Conservation (phyloP, 2,329 filamentous ascomycete genomes). For the Fusarium avenaceum region DNA sequence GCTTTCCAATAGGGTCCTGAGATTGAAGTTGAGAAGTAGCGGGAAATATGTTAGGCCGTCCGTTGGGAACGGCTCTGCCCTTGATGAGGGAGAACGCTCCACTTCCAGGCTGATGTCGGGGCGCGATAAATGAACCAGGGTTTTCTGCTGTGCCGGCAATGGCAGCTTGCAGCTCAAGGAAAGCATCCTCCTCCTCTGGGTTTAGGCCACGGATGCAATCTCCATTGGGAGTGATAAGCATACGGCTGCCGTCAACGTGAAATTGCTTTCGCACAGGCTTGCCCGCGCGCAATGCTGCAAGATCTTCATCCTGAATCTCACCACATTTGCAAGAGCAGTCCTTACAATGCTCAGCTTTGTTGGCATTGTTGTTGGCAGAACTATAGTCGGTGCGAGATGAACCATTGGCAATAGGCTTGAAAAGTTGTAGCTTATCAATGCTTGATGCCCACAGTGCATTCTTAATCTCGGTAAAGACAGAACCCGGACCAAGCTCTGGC, state of each 20-base stretch:
- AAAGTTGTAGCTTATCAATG: slow-evolving; percentile 55
- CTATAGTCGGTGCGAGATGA: slow-evolving; percentile 50
- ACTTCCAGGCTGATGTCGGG: slow-evolving; percentile 65
- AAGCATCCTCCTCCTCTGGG: slow-evolving; percentile 76
- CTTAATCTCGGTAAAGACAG: slow-evolving; percentile 56
- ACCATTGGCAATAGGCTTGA: slow-evolving; percentile 54
- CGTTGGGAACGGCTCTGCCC: slow-evolving; percentile 74
- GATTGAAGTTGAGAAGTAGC: slow-evolving; percentile 60
- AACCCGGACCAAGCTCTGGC: slow-evolving; percentile 51
- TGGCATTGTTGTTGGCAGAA: slow-evolving; percentile 35
- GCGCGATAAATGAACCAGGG: slow-evolving; percentile 69
- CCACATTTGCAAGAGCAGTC: slow-evolving; percentile 57
- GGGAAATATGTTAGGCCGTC: slow-evolving; percentile 73
- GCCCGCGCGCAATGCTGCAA: slow-evolving; percentile 67
- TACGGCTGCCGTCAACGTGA: slow-evolving; percentile 71
- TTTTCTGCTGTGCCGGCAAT: slow-evolving; percentile 65
- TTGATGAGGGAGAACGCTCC: slow-evolving; percentile 74
- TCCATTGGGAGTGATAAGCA: slow-evolving; percentile 81
- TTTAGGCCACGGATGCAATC: slow-evolving; percentile 81
- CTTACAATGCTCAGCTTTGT: slow-evolving; percentile 53
- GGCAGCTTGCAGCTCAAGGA: slow-evolving; percentile 75
- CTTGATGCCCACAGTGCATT: slow-evolving; percentile 52
- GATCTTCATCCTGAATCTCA: slow-evolving; percentile 64
- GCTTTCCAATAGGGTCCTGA: slow-evolving; percentile 73
- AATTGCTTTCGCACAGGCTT: slow-evolving; percentile 71